Base-by-base conservation (phyloP, 2,329 filamentous ascomycete species). In the Amylocarpus encephaloides region DNA sequence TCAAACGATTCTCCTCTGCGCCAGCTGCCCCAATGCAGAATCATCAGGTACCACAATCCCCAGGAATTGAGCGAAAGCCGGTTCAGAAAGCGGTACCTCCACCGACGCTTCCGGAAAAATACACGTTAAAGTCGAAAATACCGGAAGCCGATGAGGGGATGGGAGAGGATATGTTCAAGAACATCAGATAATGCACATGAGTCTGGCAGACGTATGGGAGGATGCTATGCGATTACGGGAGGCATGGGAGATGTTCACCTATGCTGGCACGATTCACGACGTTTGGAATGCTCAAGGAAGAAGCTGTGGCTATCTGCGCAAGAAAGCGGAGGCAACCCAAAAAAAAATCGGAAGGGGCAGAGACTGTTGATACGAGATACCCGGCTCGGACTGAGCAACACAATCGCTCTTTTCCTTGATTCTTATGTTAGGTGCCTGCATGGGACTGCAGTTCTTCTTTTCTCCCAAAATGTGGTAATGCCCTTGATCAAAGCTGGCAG, bases 121-220 rank as follows among this genome's bases (percentile, higher is more conserved):
- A 58, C 47, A 59, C 64, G 42, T 57, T 67, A 48, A 62, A 61
- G 52, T 59, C 62, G 13, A 61, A 59, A 50, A 59, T 66, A 45
- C 48, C 51, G 9, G 58, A 61, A 22, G 53, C 59, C 44, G 61
- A 63, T 47, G 59, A 59, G 39, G 62, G 62, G 34, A 62, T 63
- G 6, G 65, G 50, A 5, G 63, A 57, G 13, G 65, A 66, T n/a
- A 57, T 67, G 59, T 67, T 67, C 51, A 66, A 65, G 50, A 64
- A 67, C 54, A 67, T 67, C 48, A 65, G 64, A 55, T 66, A 61
- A 49, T 41, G 19, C 22, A 18, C 19, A 35, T 34, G 47, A 45
- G 18, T 10, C 12, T 39, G 15, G 26, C 18, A 13, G 32, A 50
- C 22, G 22, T 26, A 41, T 54, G 55, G 52, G 50, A 59, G 53